These are phyloP conservation scores for Achaetomiella virescens DNA, from an alignment of 495 filamentous ascomycete genomes.

Conservation along the genomic window DNA sequence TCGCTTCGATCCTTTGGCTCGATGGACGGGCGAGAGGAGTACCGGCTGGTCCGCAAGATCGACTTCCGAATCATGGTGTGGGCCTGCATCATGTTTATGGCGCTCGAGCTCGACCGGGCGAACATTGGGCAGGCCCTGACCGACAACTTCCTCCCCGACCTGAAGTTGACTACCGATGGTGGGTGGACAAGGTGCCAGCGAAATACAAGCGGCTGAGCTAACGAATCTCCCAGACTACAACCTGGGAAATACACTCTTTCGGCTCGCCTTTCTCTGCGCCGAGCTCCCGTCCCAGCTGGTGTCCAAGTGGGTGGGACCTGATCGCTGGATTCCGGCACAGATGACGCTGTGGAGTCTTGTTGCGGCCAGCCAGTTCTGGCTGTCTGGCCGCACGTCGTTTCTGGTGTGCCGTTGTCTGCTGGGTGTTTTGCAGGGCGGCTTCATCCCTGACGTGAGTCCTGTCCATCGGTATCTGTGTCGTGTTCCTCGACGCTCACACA, in stretches of 20 bases:
- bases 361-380: slow-evolving; percentile 59
- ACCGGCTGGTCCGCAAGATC: slow-evolving; percentile 33
- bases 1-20: slow-evolving; percentile 35
- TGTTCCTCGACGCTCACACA: not conserved
- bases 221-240: slow-evolving; percentile 53
- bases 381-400: slow-evolving; percentile 57
- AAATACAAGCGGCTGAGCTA: not conserved
- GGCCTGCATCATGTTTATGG: slow-evolving; percentile 77
- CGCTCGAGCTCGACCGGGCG: slow-evolving; percentile 71
- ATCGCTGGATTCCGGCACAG: slow-evolving; percentile 79
- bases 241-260: slow-evolving; percentile 69
- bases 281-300: slow-evolving; percentile 73
- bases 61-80: slow-evolving; percentile 46
- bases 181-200: not conserved
- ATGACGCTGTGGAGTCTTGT: slow-evolving; percentile 75
- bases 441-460: slow-evolving; percentile 43
- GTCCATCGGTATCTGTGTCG: not conserved
- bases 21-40: slow-evolving; percentile 42
- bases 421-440: slow-evolving; percentile 71
- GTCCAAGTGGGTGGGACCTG: slow-evolving; percentile 71
- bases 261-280: slow-evolving; percentile 58
- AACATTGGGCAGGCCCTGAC: slow-evolving; percentile 47
- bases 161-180: slow-evolving; percentile 35
- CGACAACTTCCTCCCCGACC: slow-evolving; percentile 35
- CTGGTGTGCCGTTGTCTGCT: slow-evolving; percentile 59